Percentiles rank a stretch among this genome's conserved stretches.
Evolutionary conservation across 805 yeast species (phyloP).

Genomic region (Nakazawaea ernobii): DNA sequence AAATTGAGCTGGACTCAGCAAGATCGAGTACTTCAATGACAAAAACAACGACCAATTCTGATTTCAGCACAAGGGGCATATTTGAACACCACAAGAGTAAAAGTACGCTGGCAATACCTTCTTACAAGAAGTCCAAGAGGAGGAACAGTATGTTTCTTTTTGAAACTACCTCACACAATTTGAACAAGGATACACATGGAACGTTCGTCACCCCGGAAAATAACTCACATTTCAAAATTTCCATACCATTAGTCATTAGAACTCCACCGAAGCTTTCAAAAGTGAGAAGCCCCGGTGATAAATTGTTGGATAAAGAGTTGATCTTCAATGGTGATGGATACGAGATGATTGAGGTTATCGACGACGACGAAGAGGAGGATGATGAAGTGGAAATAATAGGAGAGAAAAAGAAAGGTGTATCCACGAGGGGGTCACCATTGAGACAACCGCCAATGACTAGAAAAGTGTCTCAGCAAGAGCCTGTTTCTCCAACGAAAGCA

Average conservation of each 20-base stretch:
- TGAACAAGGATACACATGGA: neutral
- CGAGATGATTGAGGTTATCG: constrained; percentile 5
- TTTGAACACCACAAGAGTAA: neutral
- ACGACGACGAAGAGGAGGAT: neutral
- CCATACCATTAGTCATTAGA: constrained; percentile 8
- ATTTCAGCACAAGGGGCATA: neutral
- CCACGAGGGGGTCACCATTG: constrained; percentile 1
- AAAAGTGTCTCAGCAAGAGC: neutral
- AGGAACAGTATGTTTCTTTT: constrained; percentile 4
- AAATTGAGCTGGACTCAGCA: neutral
- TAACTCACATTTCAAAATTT: constrained; percentile 3
- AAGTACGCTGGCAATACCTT: constrained; percentile 2
- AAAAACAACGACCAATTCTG: neutral
- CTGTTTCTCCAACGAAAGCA: neutral
- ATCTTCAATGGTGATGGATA: constrained; percentile 6
- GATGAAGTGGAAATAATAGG: neutral
- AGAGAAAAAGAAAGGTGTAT: neutral
- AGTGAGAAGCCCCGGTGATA: constrained; percentile 2
- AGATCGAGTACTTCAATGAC: neutral
- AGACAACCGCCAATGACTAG: constrained; percentile 3
- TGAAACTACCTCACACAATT: neutral
- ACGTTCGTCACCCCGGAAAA: constrained; percentile 2
- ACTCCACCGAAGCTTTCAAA: constrained; percentile 9
- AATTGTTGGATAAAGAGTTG: constrained; percentile 4
- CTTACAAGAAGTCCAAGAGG: neutral